Percentiles rank a stretch among this genome's conserved stretches.
phyloP scores from a whole-genome alignment of 805 yeast species.

The Candida namnaoensis region DNA sequence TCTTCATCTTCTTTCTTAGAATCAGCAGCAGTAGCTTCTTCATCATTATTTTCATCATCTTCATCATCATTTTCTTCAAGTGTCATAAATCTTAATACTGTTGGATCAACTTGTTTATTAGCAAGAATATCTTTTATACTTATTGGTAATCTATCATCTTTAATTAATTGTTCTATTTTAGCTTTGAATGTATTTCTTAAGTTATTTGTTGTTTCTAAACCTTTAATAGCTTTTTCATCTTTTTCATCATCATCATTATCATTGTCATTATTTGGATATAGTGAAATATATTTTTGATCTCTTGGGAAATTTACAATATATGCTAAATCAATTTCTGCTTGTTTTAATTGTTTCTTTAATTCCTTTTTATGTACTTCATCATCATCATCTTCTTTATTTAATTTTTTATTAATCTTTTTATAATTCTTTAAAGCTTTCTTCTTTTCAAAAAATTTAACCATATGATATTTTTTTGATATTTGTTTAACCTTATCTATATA shows the following conservation, averaged over 20 bases:
- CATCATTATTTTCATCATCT: conserved; percentile 8
- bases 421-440: conserved; percentile 75
- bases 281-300: conserved; percentile 68
- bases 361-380: conserved; percentile 25
- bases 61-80: conserved; percentile 1
- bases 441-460: conserved; percentile 86
- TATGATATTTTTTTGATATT: conserved; percentile 71
- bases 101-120: conserved; percentile 21
- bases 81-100: conserved; percentile 8
- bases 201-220: conserved; percentile 31
- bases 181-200: conserved; percentile 41
- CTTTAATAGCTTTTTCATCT: conserved; percentile 22
- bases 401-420: conserved; percentile 33
- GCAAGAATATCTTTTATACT: conserved; percentile 37
- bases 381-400: conserved; percentile 11
- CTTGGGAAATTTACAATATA: conserved; percentile 75
- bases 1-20: conserved; percentile 11
- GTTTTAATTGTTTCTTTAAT: conserved; percentile 39
- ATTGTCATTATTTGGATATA: conserved; percentile 48
- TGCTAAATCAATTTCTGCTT: conserved; percentile 60
- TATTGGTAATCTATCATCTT: conserved; percentile 46
- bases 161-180: conserved; percentile 41
- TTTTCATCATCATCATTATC: conserved; percentile 20
- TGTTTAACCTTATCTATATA: conserved; percentile 35
- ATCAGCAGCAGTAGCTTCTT: background rate